Conservation (phyloP, 176 grass and related monocot species). For the Aegilops sharonensis region DNA sequence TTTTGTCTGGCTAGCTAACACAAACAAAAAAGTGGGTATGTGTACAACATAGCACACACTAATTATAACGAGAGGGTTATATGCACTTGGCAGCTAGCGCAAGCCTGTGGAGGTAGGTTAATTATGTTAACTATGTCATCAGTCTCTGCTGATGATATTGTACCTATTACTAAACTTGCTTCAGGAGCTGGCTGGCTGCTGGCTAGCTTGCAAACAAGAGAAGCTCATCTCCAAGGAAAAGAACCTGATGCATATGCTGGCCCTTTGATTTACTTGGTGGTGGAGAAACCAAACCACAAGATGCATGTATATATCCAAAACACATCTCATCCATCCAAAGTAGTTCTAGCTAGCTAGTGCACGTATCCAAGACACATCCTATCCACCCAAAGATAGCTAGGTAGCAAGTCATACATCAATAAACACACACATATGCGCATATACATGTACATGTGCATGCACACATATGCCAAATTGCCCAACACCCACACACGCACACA, state of each 20-base stretch:
- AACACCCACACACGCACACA: neutral
- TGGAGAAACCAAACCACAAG: conserved; percentile 48
- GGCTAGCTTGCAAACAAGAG: conserved; percentile 52
- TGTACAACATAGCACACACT: neutral
- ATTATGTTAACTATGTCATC: neutral
- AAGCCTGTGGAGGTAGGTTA: neutral
- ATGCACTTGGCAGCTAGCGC: neutral
- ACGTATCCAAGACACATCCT: neutral
- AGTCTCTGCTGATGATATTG: neutral
- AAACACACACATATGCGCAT: neutral
- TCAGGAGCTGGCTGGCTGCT: neutral
- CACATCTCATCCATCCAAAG: neutral
- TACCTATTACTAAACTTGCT: neutral
- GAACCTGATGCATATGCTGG: conserved; percentile 24
- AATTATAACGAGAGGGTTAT: neutral
- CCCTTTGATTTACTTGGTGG: conserved; percentile 39
- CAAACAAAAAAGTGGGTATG: neutral
- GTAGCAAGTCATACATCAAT: neutral
- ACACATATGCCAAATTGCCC: neutral
- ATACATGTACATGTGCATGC: neutral
- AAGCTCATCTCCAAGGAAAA: conserved; percentile 44
- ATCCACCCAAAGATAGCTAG: neutral
- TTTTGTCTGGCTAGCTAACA: neutral
- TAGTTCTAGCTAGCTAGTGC: neutral
- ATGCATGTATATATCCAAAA: neutral